A percentile compares a stretch with the other conserved stretches of the same genome.
Conservation (phyloP, 352 stramenopile species). For the Phytophthora podocarpi region DNA sequence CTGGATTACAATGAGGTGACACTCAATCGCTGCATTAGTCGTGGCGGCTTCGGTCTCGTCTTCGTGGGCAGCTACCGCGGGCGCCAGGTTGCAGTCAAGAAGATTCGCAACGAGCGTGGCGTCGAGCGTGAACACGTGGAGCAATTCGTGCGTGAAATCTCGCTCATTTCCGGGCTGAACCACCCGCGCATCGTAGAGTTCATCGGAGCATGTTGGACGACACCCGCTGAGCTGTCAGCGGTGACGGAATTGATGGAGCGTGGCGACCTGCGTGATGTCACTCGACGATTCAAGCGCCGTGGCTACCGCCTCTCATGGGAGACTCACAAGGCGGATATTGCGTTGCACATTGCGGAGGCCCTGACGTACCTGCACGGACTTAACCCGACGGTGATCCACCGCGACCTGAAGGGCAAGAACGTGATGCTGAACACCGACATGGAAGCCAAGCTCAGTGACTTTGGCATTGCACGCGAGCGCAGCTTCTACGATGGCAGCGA, state of each 20-base stretch:
- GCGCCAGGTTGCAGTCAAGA: slow-evolving; percentile 51
- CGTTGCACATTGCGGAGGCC: slow-evolving; percentile 65
- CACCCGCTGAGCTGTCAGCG: slow-evolving; percentile 47
- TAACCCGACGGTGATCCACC: slow-evolving; percentile 59
- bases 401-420: slow-evolving; percentile 57
- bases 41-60: slow-evolving; percentile 50
- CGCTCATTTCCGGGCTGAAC: slow-evolving; percentile 50
- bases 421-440: slow-evolving; percentile 51
- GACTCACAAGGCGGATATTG: slow-evolving; percentile 57
- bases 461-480: slow-evolving; percentile 62
- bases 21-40: slow-evolving; percentile 43
- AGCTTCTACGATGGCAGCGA: slow-evolving; percentile 53
- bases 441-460: slow-evolving; percentile 78
- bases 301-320: slow-evolving; percentile 52
- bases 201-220: slow-evolving; percentile 61
- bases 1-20: slow-evolving; percentile 42
- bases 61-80: slow-evolving; percentile 45
- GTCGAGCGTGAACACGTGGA: slow-evolving; percentile 51
- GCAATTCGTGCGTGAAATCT: slow-evolving; percentile 65
- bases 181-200: slow-evolving; percentile 74
- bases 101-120: slow-evolving; percentile 43
- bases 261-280: slow-evolving; percentile 63
- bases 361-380: slow-evolving; percentile 69
- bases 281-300: slow-evolving; percentile 49
- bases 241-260: slow-evolving; percentile 77